A percentile compares a stretch with the other conserved stretches of the same genome.
Conservation (phyloP, 441 rosid genomes). For the Euphorbia schlechtendalii region DNA sequence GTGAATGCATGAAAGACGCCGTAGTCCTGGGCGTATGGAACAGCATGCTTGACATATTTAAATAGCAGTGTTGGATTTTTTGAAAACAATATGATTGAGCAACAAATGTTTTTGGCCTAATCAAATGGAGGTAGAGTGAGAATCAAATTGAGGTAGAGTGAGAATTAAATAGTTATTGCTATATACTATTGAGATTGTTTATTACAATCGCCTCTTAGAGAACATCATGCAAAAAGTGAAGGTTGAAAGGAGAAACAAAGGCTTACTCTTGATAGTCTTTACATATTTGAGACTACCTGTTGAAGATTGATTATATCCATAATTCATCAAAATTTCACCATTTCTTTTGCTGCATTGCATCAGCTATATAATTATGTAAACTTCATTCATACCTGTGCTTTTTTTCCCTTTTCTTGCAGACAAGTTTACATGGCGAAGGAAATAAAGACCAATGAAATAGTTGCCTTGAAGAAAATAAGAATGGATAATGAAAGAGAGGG, state of each 20-base stretch:
- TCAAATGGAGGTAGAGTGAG: background rate
- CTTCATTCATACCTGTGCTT: background rate
- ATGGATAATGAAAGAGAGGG: conserved; percentile 85
- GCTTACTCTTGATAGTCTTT: no score
- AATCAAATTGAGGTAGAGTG: background rate
- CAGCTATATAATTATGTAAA: background rate
- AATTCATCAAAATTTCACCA: no score
- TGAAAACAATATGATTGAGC: no score
- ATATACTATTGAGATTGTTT: background rate
- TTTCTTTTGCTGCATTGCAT: no score
- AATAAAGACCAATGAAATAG: conserved; percentile 55
- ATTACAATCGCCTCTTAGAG: background rate
- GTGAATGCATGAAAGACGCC: background rate
- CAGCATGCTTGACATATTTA: background rate
- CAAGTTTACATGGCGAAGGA: conserved; percentile 91
- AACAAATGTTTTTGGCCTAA: no score
- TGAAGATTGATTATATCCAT: no score
- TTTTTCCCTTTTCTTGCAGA: conserved; percentile 34
- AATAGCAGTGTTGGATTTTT: no score
- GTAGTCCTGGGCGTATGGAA: background rate
- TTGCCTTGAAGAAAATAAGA: conserved; percentile 71
- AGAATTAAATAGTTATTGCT: background rate
- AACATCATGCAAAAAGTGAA: no score
- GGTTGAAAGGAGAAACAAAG: no score
- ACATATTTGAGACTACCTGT: no score